These are phyloP conservation scores for Colletotrichum navitas DNA, from an alignment of 2,329 filamentous ascomycete genomes.

Conservation along the genomic window DNA sequence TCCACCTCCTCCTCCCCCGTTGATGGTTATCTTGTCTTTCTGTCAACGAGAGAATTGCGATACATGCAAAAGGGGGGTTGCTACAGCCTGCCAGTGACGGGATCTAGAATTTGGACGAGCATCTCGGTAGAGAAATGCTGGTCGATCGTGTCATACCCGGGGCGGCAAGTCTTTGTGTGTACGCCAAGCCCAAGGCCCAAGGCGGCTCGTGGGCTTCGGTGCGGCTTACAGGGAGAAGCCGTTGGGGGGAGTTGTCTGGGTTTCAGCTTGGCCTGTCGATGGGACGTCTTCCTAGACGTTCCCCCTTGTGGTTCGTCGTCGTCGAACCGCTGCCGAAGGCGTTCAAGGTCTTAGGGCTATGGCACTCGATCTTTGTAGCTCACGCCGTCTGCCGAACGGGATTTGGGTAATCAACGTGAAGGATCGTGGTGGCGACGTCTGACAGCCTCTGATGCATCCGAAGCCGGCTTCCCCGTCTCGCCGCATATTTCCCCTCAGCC, in stretches of 20 bases:
- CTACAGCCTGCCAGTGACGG: not conserved
- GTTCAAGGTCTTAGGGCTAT: slow-evolving; percentile 19
- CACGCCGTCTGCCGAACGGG: not conserved
- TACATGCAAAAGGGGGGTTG: slow-evolving; percentile 3
- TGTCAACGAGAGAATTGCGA: slow-evolving; percentile 1
- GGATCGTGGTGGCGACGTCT: not conserved
- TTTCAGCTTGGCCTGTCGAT: slow-evolving; percentile 6
- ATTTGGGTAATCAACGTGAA: not conserved
- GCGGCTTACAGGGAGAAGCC: slow-evolving; percentile 29
- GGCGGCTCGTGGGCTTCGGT: slow-evolving; percentile 27
- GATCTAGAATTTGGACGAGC: slow-evolving; percentile 28
- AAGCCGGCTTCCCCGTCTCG: not conserved
- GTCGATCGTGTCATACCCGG: slow-evolving; percentile 17
- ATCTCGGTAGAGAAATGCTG: slow-evolving; percentile 11
- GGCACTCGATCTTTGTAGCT: not conserved
- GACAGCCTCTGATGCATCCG: not conserved
- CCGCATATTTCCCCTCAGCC: not conserved
- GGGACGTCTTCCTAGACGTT: not conserved
- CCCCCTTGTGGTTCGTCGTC: not conserved
- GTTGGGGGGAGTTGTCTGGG: slow-evolving; percentile 5
- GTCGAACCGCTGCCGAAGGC: not conserved
- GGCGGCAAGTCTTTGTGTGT: slow-evolving; percentile 21
- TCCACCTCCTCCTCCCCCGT: too few species aligned
- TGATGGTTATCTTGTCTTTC: not conserved
- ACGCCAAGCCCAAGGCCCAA: slow-evolving; percentile 8